A percentile compares a stretch with the other conserved stretches of the same genome.
Conservation (phyloP, 768 basidiomycete species). For the Imleria badia region DNA sequence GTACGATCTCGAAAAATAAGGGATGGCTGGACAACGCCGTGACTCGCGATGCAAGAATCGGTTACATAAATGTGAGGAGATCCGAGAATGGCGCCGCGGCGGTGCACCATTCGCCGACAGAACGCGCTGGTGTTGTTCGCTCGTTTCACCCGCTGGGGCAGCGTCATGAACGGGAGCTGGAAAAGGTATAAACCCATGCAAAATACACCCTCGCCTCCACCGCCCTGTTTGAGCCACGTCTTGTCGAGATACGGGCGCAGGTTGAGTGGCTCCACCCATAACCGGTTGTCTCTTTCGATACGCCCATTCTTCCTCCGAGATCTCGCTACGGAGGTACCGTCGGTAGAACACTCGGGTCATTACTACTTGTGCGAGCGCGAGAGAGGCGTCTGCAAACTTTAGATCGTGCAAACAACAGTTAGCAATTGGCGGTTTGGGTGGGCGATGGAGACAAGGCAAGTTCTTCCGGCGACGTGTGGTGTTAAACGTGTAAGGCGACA, state of each 20-base stretch:
- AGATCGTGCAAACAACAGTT: slow-evolving; percentile 43
- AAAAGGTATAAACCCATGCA: slow-evolving; percentile 45
- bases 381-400: slow-evolving; percentile 52
- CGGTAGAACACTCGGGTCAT: slow-evolving; percentile 50
- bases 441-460: slow-evolving; percentile 27
- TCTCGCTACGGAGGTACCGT: slow-evolving; percentile 27
- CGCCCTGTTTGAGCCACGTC: slow-evolving; percentile 46
- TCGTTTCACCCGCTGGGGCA: slow-evolving; percentile 26
- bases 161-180: slow-evolving; percentile 48
- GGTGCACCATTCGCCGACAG: slow-evolving; percentile 35
- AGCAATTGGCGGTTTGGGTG: slow-evolving; percentile 29
- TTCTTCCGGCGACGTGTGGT: slow-evolving; percentile 35
- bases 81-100: slow-evolving; percentile 33
- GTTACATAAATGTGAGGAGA: slow-evolving; percentile 41
- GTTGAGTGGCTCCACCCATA: slow-evolving; percentile 38
- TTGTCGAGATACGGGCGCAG: slow-evolving; percentile 48
- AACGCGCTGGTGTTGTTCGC: not conserved
- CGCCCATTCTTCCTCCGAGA: slow-evolving; percentile 1
- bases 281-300: not conserved
- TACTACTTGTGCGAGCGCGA: slow-evolving; percentile 52
- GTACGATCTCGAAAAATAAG: slow-evolving; percentile 43
- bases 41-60: slow-evolving; percentile 47
- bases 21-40: slow-evolving; percentile 39
- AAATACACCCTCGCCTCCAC: slow-evolving; percentile 41
- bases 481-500: slow-evolving; percentile 39